These are phyloP conservation scores for Phalaenopsis equestris DNA, from an alignment of 106 monocot genomes.

Conservation along the genomic window DNA sequence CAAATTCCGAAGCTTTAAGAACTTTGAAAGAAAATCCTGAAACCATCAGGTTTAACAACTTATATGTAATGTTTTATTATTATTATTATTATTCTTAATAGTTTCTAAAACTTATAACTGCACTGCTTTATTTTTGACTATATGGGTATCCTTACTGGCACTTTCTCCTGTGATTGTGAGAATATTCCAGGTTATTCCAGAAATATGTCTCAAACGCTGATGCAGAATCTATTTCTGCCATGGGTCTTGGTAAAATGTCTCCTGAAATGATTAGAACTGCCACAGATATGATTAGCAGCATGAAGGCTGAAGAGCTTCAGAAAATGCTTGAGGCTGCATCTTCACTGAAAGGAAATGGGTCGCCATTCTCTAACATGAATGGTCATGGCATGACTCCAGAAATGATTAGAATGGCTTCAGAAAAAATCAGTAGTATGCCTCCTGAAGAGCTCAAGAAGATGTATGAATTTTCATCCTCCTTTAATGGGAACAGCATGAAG, in stretches of 20 bases:
- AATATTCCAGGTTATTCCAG: slow-evolving; percentile 65
- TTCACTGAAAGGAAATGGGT: slow-evolving; percentile 37
- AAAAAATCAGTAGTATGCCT: slow-evolving; percentile 73
- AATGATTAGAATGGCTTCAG: slow-evolving; percentile 79
- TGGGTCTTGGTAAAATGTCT: slow-evolving; percentile 57
- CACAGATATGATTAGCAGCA: slow-evolving; percentile 64
- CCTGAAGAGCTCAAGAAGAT: slow-evolving; percentile 76
- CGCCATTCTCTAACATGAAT: slow-evolving; percentile 10
- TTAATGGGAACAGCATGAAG: slow-evolving; percentile 23
- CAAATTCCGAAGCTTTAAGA: slow-evolving; percentile 23
- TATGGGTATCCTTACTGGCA: neutral
- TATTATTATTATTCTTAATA: neutral
- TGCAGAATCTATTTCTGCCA: slow-evolving; percentile 46
- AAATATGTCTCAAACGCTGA: slow-evolving; percentile 57
- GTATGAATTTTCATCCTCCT: slow-evolving; percentile 48
- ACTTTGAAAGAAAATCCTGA: slow-evolving; percentile 59
- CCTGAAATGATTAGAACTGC: slow-evolving; percentile 78
- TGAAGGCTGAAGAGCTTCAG: slow-evolving; percentile 96
- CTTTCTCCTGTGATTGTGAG: slow-evolving; percentile 3
- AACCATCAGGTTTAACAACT: slow-evolving; percentile 5
- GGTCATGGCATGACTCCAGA: slow-evolving; percentile 61
- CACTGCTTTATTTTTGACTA: neutral
- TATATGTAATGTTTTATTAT: neutral
- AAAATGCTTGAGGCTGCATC: slow-evolving; percentile 77
- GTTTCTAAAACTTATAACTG: neutral